Base-by-base conservation (phyloP, 164 flowering plant species). In the Buxus sempervirens region DNA sequence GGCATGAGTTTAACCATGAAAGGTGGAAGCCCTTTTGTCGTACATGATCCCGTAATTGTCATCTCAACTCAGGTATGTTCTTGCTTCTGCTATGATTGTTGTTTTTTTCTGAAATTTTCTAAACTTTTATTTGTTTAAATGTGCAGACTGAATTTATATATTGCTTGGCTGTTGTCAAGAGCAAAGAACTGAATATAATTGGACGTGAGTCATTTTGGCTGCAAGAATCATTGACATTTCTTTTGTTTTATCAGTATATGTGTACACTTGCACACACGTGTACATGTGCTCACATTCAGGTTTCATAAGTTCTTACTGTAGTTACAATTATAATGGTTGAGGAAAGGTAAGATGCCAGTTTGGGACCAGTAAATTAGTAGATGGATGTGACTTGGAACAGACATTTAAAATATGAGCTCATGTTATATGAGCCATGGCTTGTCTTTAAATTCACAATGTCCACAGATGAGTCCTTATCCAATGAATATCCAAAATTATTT, bases 91-190 rank as follows among this genome's bases (percentile, higher is more conserved):
- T 27, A 23, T 5, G 20, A 13, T 20, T 22, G 23, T n/a, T 54
- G n/a, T 22, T 28, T 65, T 3, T 32, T 32, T 7, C 54, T 19
- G 18, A 0, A 26, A 42, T 42, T 24, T 38, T 19, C 63, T 20
- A 67, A 38, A 55, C 25, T 36, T n/a, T 26, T 14, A 7, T 32
- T 32, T 32, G 38, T 32, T 32, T 7, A 53, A 23, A 49, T 48
- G 57, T 77, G 77, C 85, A 84, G 89, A 62, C 67, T 58, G 75
- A 81, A 60, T 68, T 82, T 67, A 64, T 82, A 41, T 87, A 82
- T 73, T 87, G 89, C 77, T 77, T 85, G 66, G 91, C 88, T 65
- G 71, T 87, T 49, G 78, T 87, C 76, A 83, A 76, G 79, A 81
- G 84, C 63, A 38, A 75, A 26, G 85, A 80, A 54, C 71, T 87